These are phyloP conservation scores for Colletotrichum australisinense DNA, from an alignment of 2,329 filamentous ascomycete genomes.

Conservation along the genomic window DNA sequence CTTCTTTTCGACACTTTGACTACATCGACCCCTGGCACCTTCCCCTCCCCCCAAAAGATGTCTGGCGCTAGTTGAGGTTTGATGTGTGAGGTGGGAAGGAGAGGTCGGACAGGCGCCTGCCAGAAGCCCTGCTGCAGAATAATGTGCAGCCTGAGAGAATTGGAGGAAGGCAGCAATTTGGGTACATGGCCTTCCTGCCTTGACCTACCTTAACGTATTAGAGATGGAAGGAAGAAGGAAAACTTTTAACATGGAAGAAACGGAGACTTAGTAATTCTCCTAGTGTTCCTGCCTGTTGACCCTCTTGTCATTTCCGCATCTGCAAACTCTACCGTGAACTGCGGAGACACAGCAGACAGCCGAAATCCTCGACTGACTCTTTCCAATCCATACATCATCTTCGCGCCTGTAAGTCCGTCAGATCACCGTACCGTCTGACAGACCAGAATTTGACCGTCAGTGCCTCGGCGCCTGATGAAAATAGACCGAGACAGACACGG, in stretches of 20 bases:
- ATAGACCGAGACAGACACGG: background rate
- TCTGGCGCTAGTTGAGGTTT: slow-evolving; percentile 15
- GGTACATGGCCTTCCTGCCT: no score
- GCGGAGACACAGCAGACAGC: background rate
- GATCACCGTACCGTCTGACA: background rate
- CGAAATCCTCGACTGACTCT: background rate
- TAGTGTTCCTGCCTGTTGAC: background rate
- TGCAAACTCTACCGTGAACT: background rate
- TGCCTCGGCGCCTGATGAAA: background rate
- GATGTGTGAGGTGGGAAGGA: background rate
- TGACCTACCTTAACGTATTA: no score
- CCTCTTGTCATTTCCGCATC: slow-evolving; percentile 1
- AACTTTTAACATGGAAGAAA: background rate
- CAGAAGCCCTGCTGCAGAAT: background rate
- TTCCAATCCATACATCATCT: background rate
- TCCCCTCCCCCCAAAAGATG: background rate
- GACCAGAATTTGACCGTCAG: background rate
- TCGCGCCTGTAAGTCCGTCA: background rate
- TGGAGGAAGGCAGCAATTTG: no score
- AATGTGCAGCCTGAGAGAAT: background rate
- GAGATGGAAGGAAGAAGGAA: background rate
- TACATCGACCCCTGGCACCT: background rate
- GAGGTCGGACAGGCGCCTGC: background rate
- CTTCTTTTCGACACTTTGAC: background rate
- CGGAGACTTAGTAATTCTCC: background rate